Percentiles rank a stretch among this genome's conserved stretches.
phyloP scores from a whole-genome alignment of 2,329 filamentous ascomycete genomes.

The Sporothrix dimorphospora region DNA sequence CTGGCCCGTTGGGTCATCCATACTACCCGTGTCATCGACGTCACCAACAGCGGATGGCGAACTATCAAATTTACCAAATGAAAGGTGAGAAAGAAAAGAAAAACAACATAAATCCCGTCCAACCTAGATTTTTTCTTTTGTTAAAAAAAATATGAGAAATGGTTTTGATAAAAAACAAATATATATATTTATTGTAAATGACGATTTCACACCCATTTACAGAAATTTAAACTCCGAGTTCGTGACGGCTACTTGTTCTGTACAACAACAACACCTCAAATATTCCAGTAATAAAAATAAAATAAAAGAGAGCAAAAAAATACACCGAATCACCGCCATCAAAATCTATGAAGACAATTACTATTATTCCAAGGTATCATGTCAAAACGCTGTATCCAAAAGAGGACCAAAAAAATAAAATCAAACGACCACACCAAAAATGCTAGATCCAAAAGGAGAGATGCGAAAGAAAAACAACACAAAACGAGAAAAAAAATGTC shows the following conservation, averaged over 20 bases:
- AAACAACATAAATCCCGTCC: no score
- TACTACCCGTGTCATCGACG: not conserved
- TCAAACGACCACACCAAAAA: not conserved
- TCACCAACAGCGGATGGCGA: not conserved
- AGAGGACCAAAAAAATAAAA: not conserved
- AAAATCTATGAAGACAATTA: not conserved
- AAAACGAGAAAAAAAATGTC: not conserved
- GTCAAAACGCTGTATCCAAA: not conserved
- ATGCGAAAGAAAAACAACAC: not conserved
- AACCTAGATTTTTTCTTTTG: no score
- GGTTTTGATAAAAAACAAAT: no score
- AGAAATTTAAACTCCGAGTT: no score
- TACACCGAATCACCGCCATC: not conserved
- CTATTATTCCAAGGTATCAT: slow-evolving; percentile 8
- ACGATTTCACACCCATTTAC: no score
- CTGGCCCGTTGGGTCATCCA: not conserved
- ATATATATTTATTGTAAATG: no score
- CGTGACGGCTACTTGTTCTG: no score
- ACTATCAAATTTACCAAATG: not conserved
- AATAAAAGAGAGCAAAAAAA: no score
- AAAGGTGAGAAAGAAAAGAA: not conserved
- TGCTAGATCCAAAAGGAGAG: not conserved
- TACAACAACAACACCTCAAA: no score
- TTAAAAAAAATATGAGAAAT: no score
- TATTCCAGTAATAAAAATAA: no score